Base-by-base conservation (phyloP, 805 yeast species). In the Debaryomyces tyrocola region DNA sequence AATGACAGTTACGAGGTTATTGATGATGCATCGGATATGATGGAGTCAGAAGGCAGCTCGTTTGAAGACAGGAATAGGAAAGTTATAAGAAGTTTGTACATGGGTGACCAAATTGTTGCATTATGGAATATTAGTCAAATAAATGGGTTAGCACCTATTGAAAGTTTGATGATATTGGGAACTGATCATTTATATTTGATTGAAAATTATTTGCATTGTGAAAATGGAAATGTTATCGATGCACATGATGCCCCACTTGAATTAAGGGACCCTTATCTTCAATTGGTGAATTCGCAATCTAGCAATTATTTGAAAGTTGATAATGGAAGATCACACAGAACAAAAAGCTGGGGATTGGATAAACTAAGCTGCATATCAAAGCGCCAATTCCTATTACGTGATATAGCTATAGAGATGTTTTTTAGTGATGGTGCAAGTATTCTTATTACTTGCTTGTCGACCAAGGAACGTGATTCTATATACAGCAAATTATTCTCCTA, bases 341-440 rank as follows among this genome's bases (percentile, higher is more conserved):
- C 79, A 0, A 75, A 75, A 49, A 66, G 74, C 11, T 88, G 95
- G 94, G 74, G 78, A 20, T 54, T 86, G 17, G 71, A 71, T 4
- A 79, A 78, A 37, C 58, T 90, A 15, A 78, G 82, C 0, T 82
- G 85, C 4, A 79, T 85, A 10, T 82, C 90, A 2, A 87, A 86
- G 51, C 67, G 96, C 43, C 89, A 85, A 33, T 90, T 89, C 56
- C 62, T 90, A 15, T 68, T 90, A 12, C 69, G 96, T 45, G 95
- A 89, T 63, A 87, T 86, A 38, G 96, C 94, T 0, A 59, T 89
- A 31, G 96, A 90, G 57, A 64, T 89, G 57, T 83, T 87, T 51
- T 87, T 88, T 60, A 75, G 77, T 20, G 83, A 85, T 62, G 95
- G 94, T 0, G 78, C 83, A 1, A 85, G 88, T 51, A 74, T 83